These are phyloP conservation scores for Ogataea degrootiae DNA, from an alignment of 805 yeast genomes.

Conservation along the genomic window DNA sequence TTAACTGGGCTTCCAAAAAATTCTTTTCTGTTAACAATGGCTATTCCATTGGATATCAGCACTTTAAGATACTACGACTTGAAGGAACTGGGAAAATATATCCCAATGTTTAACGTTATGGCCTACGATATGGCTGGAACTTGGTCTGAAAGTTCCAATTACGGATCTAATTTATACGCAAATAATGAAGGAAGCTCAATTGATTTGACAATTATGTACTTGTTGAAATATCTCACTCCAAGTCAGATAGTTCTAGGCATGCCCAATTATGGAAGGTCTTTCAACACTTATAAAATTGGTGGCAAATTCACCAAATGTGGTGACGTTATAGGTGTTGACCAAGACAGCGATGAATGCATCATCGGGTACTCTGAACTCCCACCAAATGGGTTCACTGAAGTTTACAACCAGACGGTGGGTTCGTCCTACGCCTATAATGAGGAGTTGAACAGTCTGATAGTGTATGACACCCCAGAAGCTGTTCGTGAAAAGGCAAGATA, in stretches of 20 bases:
- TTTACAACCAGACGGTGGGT: slow-evolving; percentile 46
- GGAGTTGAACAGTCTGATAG: slow-evolving; percentile 36
- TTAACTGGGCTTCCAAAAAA: slow-evolving; percentile 9
- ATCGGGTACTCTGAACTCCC: slow-evolving; percentile 21
- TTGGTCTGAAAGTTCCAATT: slow-evolving; percentile 60
- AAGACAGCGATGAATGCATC: slow-evolving; percentile 17
- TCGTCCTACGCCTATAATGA: slow-evolving; percentile 51
- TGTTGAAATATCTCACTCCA: slow-evolving; percentile 8
- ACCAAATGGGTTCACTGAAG: slow-evolving; percentile 33
- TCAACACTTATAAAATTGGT: slow-evolving; percentile 9
- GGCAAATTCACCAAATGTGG: slow-evolving; percentile 20
- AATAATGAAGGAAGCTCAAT: slow-evolving; percentile 29
- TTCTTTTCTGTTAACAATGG: slow-evolving; percentile 55
- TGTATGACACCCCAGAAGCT: slow-evolving; percentile 62
- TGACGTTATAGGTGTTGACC: slow-evolving; percentile 3
- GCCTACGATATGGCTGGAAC: slow-evolving; percentile 83
- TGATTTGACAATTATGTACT: slow-evolving; percentile 38
- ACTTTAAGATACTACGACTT: slow-evolving; percentile 42
- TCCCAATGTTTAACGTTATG: slow-evolving; percentile 83
- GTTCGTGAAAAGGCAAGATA: slow-evolving; percentile 56
- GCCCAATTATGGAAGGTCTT: slow-evolving; percentile 73
- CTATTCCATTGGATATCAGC: slow-evolving; percentile 65
- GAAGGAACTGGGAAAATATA: slow-evolving; percentile 47
- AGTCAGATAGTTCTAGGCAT: slow-evolving; percentile 70
- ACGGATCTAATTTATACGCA: slow-evolving; percentile 63